Conservation (phyloP, 2,329 filamentous ascomycete genomes). For the Raffaelea albimanens region DNA sequence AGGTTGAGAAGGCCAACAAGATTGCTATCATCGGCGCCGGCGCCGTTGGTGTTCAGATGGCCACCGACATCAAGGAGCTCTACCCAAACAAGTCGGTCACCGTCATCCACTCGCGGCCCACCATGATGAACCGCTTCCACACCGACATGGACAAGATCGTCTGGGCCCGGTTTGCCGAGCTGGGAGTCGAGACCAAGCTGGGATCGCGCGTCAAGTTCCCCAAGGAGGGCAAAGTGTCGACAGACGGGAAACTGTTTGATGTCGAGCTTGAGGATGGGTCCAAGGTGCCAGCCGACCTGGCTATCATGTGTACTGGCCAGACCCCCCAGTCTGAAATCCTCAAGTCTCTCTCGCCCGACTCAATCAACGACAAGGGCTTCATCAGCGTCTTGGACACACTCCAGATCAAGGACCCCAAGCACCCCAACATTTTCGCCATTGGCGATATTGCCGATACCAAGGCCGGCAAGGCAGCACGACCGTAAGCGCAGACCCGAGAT, state of each 20-base stretch:
- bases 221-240: not conserved
- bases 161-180: slow-evolving; percentile 7
- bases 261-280: slow-evolving; percentile 7
- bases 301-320: slow-evolving; percentile 7
- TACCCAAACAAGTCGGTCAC: slow-evolving; percentile 49
- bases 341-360: slow-evolving; percentile 1
- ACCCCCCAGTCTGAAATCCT: slow-evolving; percentile 8
- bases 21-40: slow-evolving; percentile 48
- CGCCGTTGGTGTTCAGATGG: slow-evolving; percentile 30
- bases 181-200: slow-evolving; percentile 6
- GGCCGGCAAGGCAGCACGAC: slow-evolving; percentile 23
- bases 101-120: slow-evolving; percentile 46
- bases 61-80: slow-evolving; percentile 19
- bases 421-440: slow-evolving; percentile 45
- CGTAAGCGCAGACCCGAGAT: not conserved
- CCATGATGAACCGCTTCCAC: slow-evolving; percentile 24
- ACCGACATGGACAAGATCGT: slow-evolving; percentile 6
- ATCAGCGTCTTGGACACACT: slow-evolving; percentile 8
- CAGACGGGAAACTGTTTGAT: not conserved
- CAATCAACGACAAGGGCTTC: slow-evolving; percentile 7
- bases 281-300: slow-evolving; percentile 4
- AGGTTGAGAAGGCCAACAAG: slow-evolving; percentile 28
- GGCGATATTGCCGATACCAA: slow-evolving; percentile 54
- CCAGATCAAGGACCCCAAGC: slow-evolving; percentile 7
- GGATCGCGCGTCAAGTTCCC: slow-evolving; percentile 7